Conservation (phyloP, 768 basidiomycete species). For the Dentipellis sp. region DNA sequence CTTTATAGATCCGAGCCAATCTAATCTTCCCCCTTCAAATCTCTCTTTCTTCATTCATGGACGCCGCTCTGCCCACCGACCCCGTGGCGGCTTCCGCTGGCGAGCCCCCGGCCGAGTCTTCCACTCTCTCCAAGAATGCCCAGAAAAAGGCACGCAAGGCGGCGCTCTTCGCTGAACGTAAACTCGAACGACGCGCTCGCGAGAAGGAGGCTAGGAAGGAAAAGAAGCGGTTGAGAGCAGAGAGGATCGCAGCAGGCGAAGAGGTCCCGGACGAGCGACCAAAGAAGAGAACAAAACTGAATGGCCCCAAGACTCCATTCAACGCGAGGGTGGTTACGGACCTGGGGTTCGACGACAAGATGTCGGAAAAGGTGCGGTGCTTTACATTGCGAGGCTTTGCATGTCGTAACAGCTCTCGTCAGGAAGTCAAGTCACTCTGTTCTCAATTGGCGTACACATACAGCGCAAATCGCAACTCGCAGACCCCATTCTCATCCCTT, state of each 20-base stretch:
- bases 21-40: neutral
- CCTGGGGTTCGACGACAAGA: constrained; percentile 85
- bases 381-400: neutral
- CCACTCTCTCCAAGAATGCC: constrained; percentile 63
- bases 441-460: constrained; percentile 92
- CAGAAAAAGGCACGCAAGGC: constrained; percentile 70
- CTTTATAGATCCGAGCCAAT: neutral
- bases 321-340: constrained; percentile 73
- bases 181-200: constrained; percentile 63
- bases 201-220: constrained; percentile 74
- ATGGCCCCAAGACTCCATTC: constrained; percentile 18
- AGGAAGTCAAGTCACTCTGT: constrained; percentile 88
- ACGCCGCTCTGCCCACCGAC: neutral
- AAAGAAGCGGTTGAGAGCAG: constrained; percentile 53
- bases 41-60: neutral
- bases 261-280: constrained; percentile 35
- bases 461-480: constrained; percentile 71
- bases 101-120: neutral
- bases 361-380: constrained; percentile 81
- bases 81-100: neutral
- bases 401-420: constrained; percentile 1
- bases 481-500: constrained; percentile 59
- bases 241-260: constrained; percentile 59
- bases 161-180: constrained; percentile 52
- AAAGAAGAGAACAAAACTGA: constrained; percentile 17